Evolutionary conservation across 108 stramenopile species (phyloP).

Genomic region (Schizochytrium sp.): DNA sequence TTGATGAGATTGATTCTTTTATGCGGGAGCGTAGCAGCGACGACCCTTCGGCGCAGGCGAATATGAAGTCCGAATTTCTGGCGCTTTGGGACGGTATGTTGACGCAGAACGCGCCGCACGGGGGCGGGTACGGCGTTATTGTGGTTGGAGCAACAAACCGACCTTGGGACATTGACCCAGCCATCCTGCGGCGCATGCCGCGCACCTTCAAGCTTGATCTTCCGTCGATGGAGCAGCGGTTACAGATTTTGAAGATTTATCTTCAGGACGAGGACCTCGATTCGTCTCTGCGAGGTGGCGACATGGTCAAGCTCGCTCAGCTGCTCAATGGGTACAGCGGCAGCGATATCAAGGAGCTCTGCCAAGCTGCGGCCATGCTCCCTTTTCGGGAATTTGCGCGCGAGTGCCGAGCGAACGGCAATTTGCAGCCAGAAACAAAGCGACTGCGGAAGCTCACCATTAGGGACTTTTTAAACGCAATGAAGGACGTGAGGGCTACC

Average conservation of each 20-base stretch:
- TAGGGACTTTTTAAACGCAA: constrained; percentile 17
- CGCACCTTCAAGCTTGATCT: constrained; percentile 70
- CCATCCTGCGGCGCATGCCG: constrained; percentile 86
- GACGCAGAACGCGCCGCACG: constrained; percentile 23
- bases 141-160: constrained; percentile 92
- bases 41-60: constrained; percentile 59
- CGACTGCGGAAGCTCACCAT: constrained; percentile 7
- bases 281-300: not conserved
- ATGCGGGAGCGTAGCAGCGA: constrained; percentile 53
- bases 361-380: constrained; percentile 79
- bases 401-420: constrained; percentile 44
- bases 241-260: constrained; percentile 68
- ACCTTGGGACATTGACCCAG: constrained; percentile 79
- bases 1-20: constrained; percentile 94
- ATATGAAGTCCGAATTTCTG: constrained; percentile 86
- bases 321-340: constrained; percentile 72
- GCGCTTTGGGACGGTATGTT: constrained; percentile 88
- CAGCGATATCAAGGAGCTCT: constrained; percentile 87
- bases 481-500: constrained; percentile 21
- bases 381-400: constrained; percentile 63
- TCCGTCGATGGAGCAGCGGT: constrained; percentile 56
- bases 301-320: constrained; percentile 58
- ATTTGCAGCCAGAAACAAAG: not conserved
- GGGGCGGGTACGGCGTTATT: constrained; percentile 51
- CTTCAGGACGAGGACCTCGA: constrained; percentile 53